Conservation (phyloP, 345 rosid genomes). For the Turnera subulata region DNA sequence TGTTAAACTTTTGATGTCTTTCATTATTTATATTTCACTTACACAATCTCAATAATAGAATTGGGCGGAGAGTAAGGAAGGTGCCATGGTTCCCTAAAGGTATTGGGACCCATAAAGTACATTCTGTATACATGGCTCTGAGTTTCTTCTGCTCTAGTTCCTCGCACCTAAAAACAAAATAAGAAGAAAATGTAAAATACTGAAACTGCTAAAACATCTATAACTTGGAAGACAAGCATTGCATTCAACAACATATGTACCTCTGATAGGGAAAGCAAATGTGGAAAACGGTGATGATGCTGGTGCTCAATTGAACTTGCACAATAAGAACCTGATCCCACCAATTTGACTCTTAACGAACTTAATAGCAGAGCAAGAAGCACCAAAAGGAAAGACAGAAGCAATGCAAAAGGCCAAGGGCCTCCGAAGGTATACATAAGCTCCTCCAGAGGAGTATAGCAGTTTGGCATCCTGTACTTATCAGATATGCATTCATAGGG, state of each 20-base stretch:
- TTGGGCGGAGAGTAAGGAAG: constrained; percentile 92
- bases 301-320: constrained; percentile 57
- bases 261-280: constrained; percentile 91
- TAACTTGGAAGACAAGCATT: constrained; percentile 8
- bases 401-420: constrained; percentile 73
- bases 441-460: constrained; percentile 96
- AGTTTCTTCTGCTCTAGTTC: constrained; percentile 86
- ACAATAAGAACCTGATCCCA: constrained; percentile 55
- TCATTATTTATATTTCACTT: constrained; percentile 30
- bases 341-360: constrained; percentile 64
- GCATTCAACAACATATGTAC: constrained; percentile 30
- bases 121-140: constrained; percentile 92
- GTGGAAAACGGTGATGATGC: constrained; percentile 65
- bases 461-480: constrained; percentile 92
- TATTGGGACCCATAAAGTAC: constrained; percentile 97
- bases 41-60: constrained; percentile 92
- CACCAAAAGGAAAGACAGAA: constrained; percentile 61
- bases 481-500: constrained; percentile 89
- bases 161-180: constrained; percentile 59
- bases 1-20: background rate
- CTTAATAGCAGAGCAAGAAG: constrained; percentile 67
- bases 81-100: constrained; percentile 98
- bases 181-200: constrained; percentile 11
- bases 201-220: background rate
- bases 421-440: constrained; percentile 90